Evolutionary conservation across 139 green algal species (phyloP).

Genomic region (Tetradesmus lagerheimii): DNA sequence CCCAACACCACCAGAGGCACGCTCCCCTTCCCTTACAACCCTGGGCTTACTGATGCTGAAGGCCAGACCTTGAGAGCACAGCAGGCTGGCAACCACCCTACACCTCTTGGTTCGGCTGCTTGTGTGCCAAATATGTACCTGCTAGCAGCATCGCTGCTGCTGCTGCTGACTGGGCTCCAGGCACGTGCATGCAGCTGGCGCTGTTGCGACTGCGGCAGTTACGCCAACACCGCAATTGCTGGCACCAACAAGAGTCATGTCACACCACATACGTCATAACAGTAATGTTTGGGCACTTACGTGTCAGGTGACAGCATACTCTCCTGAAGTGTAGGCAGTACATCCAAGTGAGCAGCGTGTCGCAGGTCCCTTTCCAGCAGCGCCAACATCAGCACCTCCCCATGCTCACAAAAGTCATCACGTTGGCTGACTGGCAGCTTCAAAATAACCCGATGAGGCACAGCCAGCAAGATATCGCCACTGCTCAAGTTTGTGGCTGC

Average conservation of each 20-base stretch:
- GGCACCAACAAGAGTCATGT: not conserved
- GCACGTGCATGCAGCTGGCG: too few species aligned
- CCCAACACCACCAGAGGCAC: too few species aligned
- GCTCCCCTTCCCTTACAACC: too few species aligned
- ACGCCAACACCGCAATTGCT: not conserved
- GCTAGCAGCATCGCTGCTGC: not conserved
- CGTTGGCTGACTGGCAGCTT: not conserved
- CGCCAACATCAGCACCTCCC: not conserved
- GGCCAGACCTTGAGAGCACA: too few species aligned
- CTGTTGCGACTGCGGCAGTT: not conserved
- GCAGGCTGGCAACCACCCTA: too few species aligned
- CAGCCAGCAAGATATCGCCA: not conserved
- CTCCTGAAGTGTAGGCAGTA: not conserved
- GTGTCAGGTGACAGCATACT: not conserved
- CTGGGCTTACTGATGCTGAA: too few species aligned
- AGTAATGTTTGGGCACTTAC: not conserved
- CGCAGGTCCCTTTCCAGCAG: not conserved
- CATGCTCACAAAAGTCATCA: not conserved
- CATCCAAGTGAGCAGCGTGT: not conserved
- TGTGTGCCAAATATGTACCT: too few species aligned
- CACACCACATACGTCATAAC: not conserved
- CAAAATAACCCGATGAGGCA: not conserved
- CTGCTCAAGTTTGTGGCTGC: not conserved
- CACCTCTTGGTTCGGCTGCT: too few species aligned
- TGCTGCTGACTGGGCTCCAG: too few species aligned